Base-by-base conservation (phyloP, 805 yeast species). In the Yarrowia sp. region DNA sequence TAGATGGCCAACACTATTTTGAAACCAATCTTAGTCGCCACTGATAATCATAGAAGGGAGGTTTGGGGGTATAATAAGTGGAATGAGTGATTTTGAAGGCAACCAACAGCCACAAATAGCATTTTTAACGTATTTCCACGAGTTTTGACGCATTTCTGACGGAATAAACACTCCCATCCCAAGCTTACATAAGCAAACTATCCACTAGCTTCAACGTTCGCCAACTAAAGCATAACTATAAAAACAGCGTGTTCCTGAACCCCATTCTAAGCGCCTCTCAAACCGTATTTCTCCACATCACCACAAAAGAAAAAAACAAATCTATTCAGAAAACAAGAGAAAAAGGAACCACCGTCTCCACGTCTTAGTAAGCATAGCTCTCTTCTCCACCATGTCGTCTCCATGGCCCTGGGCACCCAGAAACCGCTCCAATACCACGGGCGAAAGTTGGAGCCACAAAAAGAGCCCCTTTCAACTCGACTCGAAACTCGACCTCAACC, bases 331-430 rank as follows among this genome's bases (percentile, higher is more conserved):
- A 26, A 26, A 26, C 32, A 19, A 38, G 45, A 40, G 19, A 22
- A 16, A 26, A 8, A 35, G 22, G 5, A 26, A 26, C 19, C 38
- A 38, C 38, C 16, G 19, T 7, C 49, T 32, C 22, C 9, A 5
- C 4, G 32, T 26, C 41, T 42, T 50, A 32, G 41, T 50, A n/a
- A 36, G 22, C 55, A 38, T 10, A 38, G 40, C 40, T 11, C 40
- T 8, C 41, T 3, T 12, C 59, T 14, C 14, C 19, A 32, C 19
- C 40, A 56, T 56, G 63, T 56, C 63, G 5, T 3, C 63, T 2
- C 15, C 22, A 22, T 56, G 63, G 63, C 63, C 63, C 40, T 56
- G 63, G 63, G 63, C 46, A 1, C 63, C 63, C 38, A 3, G 63
- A 26, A 15, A 5, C 48, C 48, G 63, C 63, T 41, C 63, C 38